Evolutionary conservation across 2,329 filamentous ascomycete genomes (phyloP).

Genomic region (Bipolaris oryzae): DNA sequence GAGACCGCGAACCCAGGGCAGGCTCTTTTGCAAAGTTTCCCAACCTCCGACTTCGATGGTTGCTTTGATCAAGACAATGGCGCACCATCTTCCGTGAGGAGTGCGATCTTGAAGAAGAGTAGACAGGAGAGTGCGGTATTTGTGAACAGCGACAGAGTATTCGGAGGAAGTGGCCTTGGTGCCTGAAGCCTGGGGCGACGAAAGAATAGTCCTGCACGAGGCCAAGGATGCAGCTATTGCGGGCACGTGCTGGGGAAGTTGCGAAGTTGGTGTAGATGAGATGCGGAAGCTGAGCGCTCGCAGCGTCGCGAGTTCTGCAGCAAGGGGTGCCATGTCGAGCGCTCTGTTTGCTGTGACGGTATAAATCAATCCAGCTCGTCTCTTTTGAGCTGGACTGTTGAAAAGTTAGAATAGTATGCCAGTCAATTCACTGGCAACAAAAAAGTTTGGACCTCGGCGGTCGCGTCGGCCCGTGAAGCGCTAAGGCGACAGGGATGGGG

Average conservation of each 20-base stretch:
- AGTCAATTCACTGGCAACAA: conserved; percentile 2
- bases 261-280: conserved; percentile 70
- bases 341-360: neutral
- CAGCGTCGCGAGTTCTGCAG: conserved; percentile 39
- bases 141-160: conserved; percentile 74
- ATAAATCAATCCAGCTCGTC: neutral
- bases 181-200: conserved; percentile 62
- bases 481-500: conserved; percentile 30
- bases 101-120: conserved; percentile 79
- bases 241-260: conserved; percentile 75
- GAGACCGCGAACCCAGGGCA: conserved; percentile 78
- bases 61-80: conserved; percentile 78
- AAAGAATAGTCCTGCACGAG: conserved; percentile 65
- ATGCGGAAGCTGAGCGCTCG: conserved; percentile 68
- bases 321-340: conserved; percentile 32
- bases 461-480: conserved; percentile 28
- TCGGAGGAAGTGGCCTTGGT: conserved; percentile 69
- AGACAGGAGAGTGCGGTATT: conserved; percentile 77
- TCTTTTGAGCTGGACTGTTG: neutral
- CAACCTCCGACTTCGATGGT: conserved; percentile 82
- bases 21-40: conserved; percentile 75
- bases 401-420: conserved; percentile 9
- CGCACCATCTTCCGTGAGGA: conserved; percentile 76
- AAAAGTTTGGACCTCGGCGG: conserved; percentile 34
- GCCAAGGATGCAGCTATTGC: conserved; percentile 65